Conservation (phyloP, 2,329 filamentous ascomycete species). For the Colletotrichum sansevieriae region DNA sequence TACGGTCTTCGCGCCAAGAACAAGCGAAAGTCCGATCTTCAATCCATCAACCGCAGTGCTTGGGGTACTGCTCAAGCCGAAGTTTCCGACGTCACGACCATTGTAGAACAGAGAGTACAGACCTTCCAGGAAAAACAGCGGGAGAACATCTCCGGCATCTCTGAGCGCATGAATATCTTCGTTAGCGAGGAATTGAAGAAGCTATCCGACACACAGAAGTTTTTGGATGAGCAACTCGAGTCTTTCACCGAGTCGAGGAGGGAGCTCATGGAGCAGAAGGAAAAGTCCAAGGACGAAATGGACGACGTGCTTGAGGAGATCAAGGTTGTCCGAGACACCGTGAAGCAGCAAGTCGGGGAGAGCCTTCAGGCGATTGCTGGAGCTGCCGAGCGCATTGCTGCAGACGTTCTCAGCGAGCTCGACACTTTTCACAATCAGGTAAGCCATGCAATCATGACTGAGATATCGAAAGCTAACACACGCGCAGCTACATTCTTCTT, state of each 20-base stretch:
- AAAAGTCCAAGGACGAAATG: slow-evolving; percentile 84
- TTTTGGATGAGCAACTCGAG: slow-evolving; percentile 77
- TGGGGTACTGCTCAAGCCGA: slow-evolving; percentile 84
- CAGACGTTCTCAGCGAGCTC: slow-evolving; percentile 89
- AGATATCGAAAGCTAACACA: not conserved
- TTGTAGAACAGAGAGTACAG: slow-evolving; percentile 81
- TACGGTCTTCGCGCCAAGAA: slow-evolving; percentile 88
- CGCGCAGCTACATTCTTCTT: slow-evolving; percentile 82
- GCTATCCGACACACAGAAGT: slow-evolving; percentile 75
- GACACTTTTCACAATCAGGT: slow-evolving; percentile 80
- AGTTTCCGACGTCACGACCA: slow-evolving; percentile 80
- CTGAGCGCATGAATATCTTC: slow-evolving; percentile 80
- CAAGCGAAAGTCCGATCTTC: slow-evolving; percentile 85
- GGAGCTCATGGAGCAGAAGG: slow-evolving; percentile 76
- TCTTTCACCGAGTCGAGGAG: slow-evolving; percentile 77
- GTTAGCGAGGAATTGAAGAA: slow-evolving; percentile 81
- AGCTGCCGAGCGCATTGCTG: slow-evolving; percentile 89
- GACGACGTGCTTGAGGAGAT: slow-evolving; percentile 93
- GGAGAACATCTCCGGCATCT: slow-evolving; percentile 75
- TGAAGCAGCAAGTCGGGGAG: slow-evolving; percentile 87
- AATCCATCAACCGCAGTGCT: slow-evolving; percentile 80
- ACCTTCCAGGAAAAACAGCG: slow-evolving; percentile 81
- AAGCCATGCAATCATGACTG: slow-evolving; percentile 48
- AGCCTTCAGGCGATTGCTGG: slow-evolving; percentile 86
- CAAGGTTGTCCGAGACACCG: slow-evolving; percentile 86